Percentiles rank a stretch among this genome's conserved stretches.
These are phyloP conservation scores for Nephelium lappaceum DNA, from an alignment of 345 rosid species.

Conservation along the genomic window DNA sequence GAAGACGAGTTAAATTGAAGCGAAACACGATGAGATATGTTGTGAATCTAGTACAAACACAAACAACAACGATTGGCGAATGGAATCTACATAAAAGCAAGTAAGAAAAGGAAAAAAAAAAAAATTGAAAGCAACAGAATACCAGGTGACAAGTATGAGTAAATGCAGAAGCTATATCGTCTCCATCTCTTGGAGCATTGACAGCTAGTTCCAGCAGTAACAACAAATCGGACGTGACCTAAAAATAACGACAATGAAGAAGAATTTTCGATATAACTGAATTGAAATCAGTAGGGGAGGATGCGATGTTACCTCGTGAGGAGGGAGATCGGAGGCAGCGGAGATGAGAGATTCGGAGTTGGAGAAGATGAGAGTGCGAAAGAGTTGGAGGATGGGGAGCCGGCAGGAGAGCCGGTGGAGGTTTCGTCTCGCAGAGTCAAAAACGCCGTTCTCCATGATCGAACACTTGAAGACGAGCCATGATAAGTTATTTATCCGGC, in stretches of 20 bases:
- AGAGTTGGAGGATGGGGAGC: conserved; percentile 49
- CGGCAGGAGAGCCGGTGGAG: conserved; percentile 43
- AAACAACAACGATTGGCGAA: conserved; percentile 1
- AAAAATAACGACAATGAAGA: not conserved
- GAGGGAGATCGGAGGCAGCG: conserved; percentile 71
- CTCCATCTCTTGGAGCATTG: conserved; percentile 37
- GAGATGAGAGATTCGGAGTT: conserved; percentile 54
- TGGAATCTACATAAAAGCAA: not conserved
- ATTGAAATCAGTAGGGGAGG: not conserved
- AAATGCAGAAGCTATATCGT: conserved; percentile 32
- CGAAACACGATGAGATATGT: conserved; percentile 51
- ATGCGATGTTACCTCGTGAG: conserved; percentile 58
- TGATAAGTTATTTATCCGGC: not conserved
- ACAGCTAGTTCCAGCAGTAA: conserved; percentile 70
- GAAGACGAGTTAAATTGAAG: conserved; percentile 57
- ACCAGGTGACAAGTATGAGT: conserved; percentile 65
- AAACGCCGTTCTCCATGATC: conserved; percentile 85
- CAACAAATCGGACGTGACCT: conserved; percentile 71
- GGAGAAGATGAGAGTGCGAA: conserved; percentile 66
- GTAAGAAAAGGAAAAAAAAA: not conserved
- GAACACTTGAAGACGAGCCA: conserved; percentile 39
- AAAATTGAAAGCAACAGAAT: conserved; percentile 23
- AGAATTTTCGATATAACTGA: not conserved
- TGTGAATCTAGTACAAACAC: conserved; percentile 50
- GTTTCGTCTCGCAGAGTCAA: conserved; percentile 82